These are phyloP conservation scores for Setomelanomma holmii DNA, from an alignment of 2,329 filamentous ascomycete species.

Conservation along the genomic window DNA sequence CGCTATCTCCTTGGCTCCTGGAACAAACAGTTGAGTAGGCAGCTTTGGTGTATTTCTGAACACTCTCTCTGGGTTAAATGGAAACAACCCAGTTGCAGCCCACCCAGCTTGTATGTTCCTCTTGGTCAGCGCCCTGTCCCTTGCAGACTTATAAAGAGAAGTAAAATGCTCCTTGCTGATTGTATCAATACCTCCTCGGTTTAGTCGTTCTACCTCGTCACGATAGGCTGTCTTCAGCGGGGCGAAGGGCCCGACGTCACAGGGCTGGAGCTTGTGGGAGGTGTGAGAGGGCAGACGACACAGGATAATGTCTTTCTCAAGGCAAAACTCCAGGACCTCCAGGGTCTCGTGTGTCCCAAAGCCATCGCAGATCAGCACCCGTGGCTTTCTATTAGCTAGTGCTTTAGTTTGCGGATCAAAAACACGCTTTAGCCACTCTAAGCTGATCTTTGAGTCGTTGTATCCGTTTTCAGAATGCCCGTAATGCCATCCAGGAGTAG, in stretches of 20 bases:
- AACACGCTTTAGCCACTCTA: conserved; percentile 44
- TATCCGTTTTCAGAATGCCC: conserved; percentile 19
- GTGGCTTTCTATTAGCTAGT: conserved; percentile 35
- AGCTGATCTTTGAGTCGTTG: conserved; percentile 40
- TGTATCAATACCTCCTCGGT: conserved; percentile 10
- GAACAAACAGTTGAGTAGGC: conserved; percentile 5
- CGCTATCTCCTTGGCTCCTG: neutral
- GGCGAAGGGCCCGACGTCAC: conserved; percentile 12
- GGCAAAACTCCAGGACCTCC: conserved; percentile 41
- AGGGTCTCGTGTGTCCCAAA: conserved; percentile 36
- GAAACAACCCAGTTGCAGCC: too few species aligned
- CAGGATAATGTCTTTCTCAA: conserved; percentile 34
- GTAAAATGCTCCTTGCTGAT: conserved; percentile 21
- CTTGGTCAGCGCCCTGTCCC: too few species aligned
- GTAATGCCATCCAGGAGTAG: conserved; percentile 23
- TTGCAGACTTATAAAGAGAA: too few species aligned
- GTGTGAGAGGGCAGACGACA: too few species aligned
- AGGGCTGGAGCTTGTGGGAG: too few species aligned
- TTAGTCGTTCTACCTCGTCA: conserved; percentile 8
- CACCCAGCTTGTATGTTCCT: too few species aligned
- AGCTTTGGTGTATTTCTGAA: conserved; percentile 28
- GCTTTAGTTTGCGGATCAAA: conserved; percentile 45
- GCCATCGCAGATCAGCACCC: too few species aligned
- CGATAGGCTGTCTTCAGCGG: conserved; percentile 15
- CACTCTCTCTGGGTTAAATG: conserved; percentile 25